These are phyloP conservation scores for Sparassis latifolia DNA, from an alignment of 1,284 basidiomycete genomes.

Conservation along the genomic window DNA sequence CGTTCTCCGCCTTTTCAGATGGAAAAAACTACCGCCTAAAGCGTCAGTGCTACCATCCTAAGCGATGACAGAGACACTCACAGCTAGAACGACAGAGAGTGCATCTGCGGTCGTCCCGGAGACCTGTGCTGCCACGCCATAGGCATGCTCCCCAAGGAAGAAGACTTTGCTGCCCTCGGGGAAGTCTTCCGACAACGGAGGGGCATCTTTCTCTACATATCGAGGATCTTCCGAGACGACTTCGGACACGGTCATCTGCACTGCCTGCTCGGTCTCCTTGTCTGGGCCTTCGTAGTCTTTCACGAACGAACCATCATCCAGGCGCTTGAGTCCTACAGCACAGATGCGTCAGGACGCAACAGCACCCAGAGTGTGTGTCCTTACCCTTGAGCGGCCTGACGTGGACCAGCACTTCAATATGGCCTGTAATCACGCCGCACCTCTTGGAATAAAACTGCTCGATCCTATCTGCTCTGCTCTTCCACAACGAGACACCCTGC, in stretches of 20 bases:
- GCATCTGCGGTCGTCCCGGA: constrained; percentile 58
- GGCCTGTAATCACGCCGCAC: constrained; percentile 81
- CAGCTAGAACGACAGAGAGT: constrained; percentile 77
- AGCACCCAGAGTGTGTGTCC: constrained; percentile 8
- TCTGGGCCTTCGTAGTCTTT: constrained; percentile 88
- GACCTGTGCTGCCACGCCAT: constrained; percentile 93
- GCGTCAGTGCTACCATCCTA: neutral
- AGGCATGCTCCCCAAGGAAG: constrained; percentile 90
- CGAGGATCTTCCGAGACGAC: constrained; percentile 86
- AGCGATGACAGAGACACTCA: constrained; percentile 31
- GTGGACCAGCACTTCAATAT: constrained; percentile 77
- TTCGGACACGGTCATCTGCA: constrained; percentile 76
- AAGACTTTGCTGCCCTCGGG: constrained; percentile 89
- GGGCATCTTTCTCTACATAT: constrained; percentile 77
- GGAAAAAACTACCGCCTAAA: constrained; percentile 69
- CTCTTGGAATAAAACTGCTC: constrained; percentile 87
- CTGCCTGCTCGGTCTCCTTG: constrained; percentile 81
- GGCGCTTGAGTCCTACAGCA: constrained; percentile 70
- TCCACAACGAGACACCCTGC: constrained; percentile 66
- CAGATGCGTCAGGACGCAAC: constrained; percentile 1
- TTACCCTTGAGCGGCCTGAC: constrained; percentile 83
- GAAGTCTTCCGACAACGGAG: constrained; percentile 84
- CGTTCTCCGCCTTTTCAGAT: constrained; percentile 71
- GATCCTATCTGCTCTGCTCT: constrained; percentile 72
- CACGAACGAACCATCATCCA: constrained; percentile 85